Conservation (phyloP, 169 alveolate genomes). For the Cardiosporidium cionae region DNA sequence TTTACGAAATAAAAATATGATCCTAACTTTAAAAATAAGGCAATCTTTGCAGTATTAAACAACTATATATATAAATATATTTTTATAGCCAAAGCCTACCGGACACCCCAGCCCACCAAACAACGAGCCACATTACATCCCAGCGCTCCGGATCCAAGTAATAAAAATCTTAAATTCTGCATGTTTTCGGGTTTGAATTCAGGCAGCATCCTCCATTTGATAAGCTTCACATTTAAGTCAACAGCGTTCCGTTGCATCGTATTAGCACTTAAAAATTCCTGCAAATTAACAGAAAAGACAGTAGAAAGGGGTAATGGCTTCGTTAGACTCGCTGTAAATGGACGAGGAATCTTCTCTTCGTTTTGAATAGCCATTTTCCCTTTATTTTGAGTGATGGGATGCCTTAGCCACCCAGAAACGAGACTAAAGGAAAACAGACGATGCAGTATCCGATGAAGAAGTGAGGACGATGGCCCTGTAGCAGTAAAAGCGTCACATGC, state of each 20-base stretch:
- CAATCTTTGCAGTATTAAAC: too few species aligned
- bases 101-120: constrained; percentile 87
- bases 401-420: neutral
- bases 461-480: neutral
- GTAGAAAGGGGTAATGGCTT: neutral
- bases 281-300: constrained; percentile 42
- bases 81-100: too few species aligned
- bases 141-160: constrained; percentile 78
- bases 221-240: constrained; percentile 80
- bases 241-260: constrained; percentile 72
- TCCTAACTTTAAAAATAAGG: too few species aligned
- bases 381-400: too few species aligned
- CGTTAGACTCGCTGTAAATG: too few species aligned
- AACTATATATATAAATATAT: too few species aligned
- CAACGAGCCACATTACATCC: constrained; percentile 76
- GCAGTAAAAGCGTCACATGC: neutral
- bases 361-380: too few species aligned
- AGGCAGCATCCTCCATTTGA: constrained; percentile 90
- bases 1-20: too few species aligned
- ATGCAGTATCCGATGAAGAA: neutral
- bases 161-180: constrained; percentile 54
- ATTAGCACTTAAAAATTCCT: constrained; percentile 60
- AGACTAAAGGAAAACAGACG: neutral
- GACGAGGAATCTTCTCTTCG: too few species aligned
- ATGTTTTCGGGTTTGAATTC: constrained; percentile 56